A percentile compares a stretch with the other conserved stretches of the same genome.
phyloP scores from a whole-genome alignment of 495 filamentous ascomycete species.

The Podospora australis region DNA sequence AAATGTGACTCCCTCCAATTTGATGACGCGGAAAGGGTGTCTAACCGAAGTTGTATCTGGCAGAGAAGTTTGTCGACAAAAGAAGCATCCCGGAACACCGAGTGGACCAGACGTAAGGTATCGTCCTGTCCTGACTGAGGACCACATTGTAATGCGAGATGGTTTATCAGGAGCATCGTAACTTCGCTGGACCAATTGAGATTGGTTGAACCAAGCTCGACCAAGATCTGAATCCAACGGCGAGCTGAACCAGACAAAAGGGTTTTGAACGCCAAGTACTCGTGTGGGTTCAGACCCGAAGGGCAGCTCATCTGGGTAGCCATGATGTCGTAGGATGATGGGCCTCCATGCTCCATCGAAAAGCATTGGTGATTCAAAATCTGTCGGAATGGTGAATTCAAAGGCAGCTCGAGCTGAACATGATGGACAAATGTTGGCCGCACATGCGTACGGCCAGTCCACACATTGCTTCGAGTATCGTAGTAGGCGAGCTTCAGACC shows the following conservation, averaged over 20 bases:
- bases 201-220: slow-evolving; percentile 47
- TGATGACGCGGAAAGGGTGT: slow-evolving; percentile 22
- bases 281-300: slow-evolving; percentile 36
- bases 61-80: slow-evolving; percentile 41
- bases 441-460: slow-evolving; percentile 24
- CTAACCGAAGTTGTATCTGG: slow-evolving; percentile 36
- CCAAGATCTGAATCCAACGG: slow-evolving; percentile 44
- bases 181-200: slow-evolving; percentile 48
- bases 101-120: slow-evolving; percentile 35
- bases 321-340: slow-evolving; percentile 49
- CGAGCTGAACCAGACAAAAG: slow-evolving; percentile 37
- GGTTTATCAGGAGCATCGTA: slow-evolving; percentile 32
- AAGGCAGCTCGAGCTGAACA: slow-evolving; percentile 28
- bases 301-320: slow-evolving; percentile 49
- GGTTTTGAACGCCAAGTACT: slow-evolving; percentile 46
- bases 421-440: slow-evolving; percentile 34
- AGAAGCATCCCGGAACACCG: slow-evolving; percentile 35
- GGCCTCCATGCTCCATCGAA: slow-evolving; percentile 27
- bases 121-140: slow-evolving; percentile 25
- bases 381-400: slow-evolving; percentile 15
- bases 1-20: slow-evolving; percentile 49
- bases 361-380: slow-evolving; percentile 10
- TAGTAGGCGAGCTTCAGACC: slow-evolving; percentile 25
- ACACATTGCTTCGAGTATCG: slow-evolving; percentile 19
- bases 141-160: slow-evolving; percentile 44